A percentile compares a stretch with the other conserved stretches of the same genome.
Evolutionary conservation across 2,329 filamentous ascomycete genomes (phyloP).

Genomic region (Ilyonectria destructans): DNA sequence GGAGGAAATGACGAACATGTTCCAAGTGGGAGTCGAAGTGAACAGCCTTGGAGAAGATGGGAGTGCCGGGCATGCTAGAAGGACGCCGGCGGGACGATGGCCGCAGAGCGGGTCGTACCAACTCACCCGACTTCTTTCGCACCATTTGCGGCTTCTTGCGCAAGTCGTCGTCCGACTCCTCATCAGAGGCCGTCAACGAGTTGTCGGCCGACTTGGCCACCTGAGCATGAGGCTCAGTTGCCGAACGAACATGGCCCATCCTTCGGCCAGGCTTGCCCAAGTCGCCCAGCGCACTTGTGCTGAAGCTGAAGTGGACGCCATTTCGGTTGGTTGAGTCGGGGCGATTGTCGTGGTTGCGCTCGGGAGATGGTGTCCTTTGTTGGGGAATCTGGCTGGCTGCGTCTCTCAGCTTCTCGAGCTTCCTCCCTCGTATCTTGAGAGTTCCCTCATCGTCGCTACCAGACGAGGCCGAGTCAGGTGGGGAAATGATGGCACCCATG

Average conservation of each 20-base stretch:
- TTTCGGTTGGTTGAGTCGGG: conserved; percentile 66
- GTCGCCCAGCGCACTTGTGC: conserved; percentile 62
- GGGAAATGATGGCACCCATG: conserved; percentile 88
- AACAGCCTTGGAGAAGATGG: conserved; percentile 96
- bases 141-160: conserved; percentile 89
- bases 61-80: conserved; percentile 97
- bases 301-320: conserved; percentile 64
- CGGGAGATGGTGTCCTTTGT: conserved; percentile 65
- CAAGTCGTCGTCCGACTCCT: conserved; percentile 75
- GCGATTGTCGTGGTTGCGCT: conserved; percentile 51
- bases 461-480: conserved; percentile 86
- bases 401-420: conserved; percentile 74
- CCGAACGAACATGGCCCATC: conserved; percentile 68
- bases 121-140: conserved; percentile 97
- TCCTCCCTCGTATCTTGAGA: conserved; percentile 63
- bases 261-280: conserved; percentile 60
- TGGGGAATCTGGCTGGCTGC: conserved; percentile 85
- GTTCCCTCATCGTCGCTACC: conserved; percentile 88
- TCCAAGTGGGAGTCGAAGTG: conserved; percentile 98
- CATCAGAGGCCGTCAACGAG: conserved; percentile 70
- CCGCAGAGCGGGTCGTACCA: conserved; percentile 92
- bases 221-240: conserved; percentile 69
- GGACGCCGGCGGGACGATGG: conserved; percentile 85
- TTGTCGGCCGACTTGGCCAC: conserved; percentile 64
- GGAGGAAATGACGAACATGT: conserved; percentile 95